Evolutionary conservation across 1,284 basidiomycete species (phyloP).

Genomic region (Porogramme epimiltina): DNA sequence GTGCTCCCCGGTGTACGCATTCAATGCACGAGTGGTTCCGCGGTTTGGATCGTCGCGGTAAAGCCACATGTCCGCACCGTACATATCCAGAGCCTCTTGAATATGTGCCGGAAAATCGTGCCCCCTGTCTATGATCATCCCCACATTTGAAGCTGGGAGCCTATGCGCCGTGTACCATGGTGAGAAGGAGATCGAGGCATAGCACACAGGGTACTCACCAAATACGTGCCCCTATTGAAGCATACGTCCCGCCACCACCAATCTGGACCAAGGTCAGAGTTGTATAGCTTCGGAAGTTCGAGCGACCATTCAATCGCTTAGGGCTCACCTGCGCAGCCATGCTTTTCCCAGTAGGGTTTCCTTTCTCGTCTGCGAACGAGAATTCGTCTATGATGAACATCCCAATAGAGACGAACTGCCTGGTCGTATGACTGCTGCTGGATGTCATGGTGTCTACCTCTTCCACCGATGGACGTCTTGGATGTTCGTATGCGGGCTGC

Average conservation of each 20-base stretch:
- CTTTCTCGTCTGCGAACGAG: constrained; percentile 58
- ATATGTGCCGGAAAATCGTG: constrained; percentile 73
- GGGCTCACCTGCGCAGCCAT: constrained; percentile 52
- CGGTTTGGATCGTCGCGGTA: constrained; percentile 62
- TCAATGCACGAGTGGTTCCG: constrained; percentile 75
- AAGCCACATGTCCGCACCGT: constrained; percentile 80
- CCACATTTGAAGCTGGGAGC: constrained; percentile 63
- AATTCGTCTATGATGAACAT: constrained; percentile 92
- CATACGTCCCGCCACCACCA: constrained; percentile 88
- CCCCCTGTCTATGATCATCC: constrained; percentile 87
- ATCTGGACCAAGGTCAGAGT: constrained; percentile 54
- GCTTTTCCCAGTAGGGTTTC: constrained; percentile 47
- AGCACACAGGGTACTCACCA: constrained; percentile 50
- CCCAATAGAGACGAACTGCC: constrained; percentile 68
- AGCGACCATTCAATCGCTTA: too few species aligned
- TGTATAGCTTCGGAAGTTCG: background rate
- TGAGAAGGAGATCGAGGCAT: constrained; percentile 2
- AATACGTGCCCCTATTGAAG: constrained; percentile 77
- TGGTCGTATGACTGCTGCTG: background rate
- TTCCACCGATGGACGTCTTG: background rate
- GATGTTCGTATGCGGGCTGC: background rate
- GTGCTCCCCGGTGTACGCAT: constrained; percentile 74
- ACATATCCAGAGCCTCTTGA: constrained; percentile 57
- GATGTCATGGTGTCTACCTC: too few species aligned
- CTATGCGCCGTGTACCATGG: constrained; percentile 35